Evolutionary conservation across 306 rosid species (phyloP).

Genomic region (Quercus gilva): DNA sequence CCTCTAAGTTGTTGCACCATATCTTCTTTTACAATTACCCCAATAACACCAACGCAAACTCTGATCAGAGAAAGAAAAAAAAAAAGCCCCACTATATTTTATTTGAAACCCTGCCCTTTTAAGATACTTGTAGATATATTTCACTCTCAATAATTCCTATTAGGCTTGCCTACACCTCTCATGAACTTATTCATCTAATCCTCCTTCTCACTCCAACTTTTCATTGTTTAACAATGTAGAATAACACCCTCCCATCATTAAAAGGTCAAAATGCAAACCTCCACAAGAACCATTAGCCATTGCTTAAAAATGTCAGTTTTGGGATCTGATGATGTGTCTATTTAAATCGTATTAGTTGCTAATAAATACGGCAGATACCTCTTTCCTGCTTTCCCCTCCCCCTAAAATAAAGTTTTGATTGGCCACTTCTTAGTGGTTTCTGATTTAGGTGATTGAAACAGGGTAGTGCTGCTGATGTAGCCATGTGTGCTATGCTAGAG

Average conservation of each 20-base stretch:
- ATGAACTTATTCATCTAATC: too few relatives aligned
- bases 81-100: background rate
- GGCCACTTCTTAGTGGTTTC: background rate
- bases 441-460: slow-evolving; percentile 40
- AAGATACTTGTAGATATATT: background rate
- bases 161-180: too few relatives aligned
- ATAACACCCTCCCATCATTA: background rate
- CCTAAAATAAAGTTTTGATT: background rate
- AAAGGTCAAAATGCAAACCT: background rate
- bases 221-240: background rate
- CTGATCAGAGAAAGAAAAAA: background rate
- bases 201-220: background rate
- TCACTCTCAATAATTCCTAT: background rate
- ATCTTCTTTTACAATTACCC: background rate
- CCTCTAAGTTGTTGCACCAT: background rate
- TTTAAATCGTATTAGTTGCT: background rate
- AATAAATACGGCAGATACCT: background rate
- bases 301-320: background rate
- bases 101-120: background rate
- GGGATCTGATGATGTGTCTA: background rate
- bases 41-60: background rate
- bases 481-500: slow-evolving; percentile 98
- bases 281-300: background rate
- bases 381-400: background rate
- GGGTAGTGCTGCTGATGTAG: slow-evolving; percentile 99